Conservation (phyloP, 225 moss, liverwort and hornwort genomes). For the Thuidium tamariscinum region DNA sequence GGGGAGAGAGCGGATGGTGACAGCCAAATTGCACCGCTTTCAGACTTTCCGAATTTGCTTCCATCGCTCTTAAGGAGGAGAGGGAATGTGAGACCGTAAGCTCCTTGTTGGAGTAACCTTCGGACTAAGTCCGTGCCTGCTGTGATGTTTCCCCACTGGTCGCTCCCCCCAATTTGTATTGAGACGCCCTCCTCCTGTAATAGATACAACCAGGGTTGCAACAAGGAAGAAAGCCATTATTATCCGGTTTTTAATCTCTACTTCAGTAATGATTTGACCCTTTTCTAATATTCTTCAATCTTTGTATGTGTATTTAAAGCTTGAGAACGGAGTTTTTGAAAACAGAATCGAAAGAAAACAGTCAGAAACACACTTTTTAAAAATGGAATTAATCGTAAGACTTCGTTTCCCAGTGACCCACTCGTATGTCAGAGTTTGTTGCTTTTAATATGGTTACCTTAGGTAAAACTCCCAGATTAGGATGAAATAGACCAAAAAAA, state of each 20-base stretch:
- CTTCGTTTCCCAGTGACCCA: neutral
- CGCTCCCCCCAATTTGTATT: conserved; percentile 92
- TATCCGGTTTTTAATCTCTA: neutral
- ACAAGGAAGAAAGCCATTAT: neutral
- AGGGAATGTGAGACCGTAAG: conserved; percentile 82
- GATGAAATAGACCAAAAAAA: neutral
- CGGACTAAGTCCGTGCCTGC: conserved; percentile 88
- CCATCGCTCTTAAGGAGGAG: conserved; percentile 89
- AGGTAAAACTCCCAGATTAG: neutral
- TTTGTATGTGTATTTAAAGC: neutral
- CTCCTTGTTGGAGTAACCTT: conserved; percentile 64
- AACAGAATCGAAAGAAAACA: neutral
- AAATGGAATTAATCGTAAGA: neutral
- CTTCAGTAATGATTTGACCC: neutral
- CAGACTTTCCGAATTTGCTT: conserved; percentile 86
- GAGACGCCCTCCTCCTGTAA: conserved; percentile 59
- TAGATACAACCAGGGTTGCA: neutral
- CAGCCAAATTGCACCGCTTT: conserved; percentile 83
- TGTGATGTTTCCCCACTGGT: conserved; percentile 99
- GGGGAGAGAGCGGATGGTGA: conserved; percentile 61
- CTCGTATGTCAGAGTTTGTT: neutral
- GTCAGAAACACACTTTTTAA: neutral
- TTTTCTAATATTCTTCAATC: neutral
- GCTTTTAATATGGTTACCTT: neutral
- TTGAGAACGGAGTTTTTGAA: neutral